Base-by-base conservation (phyloP, 2,329 filamentous ascomycete genomes). In the Arthrobotrys sinensis region DNA sequence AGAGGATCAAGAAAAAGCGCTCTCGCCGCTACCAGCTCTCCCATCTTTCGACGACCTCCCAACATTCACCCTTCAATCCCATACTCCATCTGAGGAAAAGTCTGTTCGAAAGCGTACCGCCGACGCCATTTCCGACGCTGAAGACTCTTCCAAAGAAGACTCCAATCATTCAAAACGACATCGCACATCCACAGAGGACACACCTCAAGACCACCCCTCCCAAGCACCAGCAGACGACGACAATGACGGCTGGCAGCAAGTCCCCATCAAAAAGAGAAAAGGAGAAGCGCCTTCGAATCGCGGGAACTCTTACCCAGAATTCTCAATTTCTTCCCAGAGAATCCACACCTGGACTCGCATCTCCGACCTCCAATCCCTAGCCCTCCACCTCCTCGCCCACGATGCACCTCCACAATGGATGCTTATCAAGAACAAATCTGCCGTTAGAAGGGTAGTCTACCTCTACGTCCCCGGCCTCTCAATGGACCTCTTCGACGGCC, bases 401-500 rank as follows among this genome's bases (percentile, higher is more conserved):
- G 90, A 90, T 11, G 82, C 87, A 1, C 87, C 88, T 1, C 90
- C 90, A 12, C 88, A 90, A 81, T 92, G 90, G 89, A 86, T 92
- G 52, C 87, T 88, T 52, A 87, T 92, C 60, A 86, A 86, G 76
- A 88, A 92, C 81, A 87, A 90, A 53, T 88, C 89, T 4, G 87
- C 90, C 75, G 90, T 92, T 81, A 86, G 89, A 80, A 96, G 96
- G 85, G 91, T 96, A 34, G 94, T 98, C 34, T 89, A 93, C 46
- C 86, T 99, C 80, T 95, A 97, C 92, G 90, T 97, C 10, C 96
- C 96, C 10, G 96, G 96, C 0, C 85, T 99, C 24, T 95, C 98
- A 83, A 89, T 93, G 82, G 92, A 90, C 79, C 96, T 98, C 92
- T 97, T 98, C 85, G 89, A 92, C 83, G 87, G 89, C 40, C 85